These are phyloP conservation scores for Pseudogymnoascus sp. DNA, from an alignment of 2,329 filamentous ascomycete genomes.

Conservation along the genomic window DNA sequence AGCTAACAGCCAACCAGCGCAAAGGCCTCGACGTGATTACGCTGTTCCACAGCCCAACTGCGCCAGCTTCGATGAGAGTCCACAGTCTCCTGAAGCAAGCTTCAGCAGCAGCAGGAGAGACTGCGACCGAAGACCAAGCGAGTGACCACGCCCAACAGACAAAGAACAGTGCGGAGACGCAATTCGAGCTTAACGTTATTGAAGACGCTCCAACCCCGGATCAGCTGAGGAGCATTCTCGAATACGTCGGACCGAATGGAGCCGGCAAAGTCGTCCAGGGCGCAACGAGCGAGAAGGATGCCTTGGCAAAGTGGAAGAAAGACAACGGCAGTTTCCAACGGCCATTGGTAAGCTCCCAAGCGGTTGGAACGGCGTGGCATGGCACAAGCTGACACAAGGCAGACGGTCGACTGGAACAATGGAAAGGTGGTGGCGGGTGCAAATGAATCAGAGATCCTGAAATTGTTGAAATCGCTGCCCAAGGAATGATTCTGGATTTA, in stretches of 20 bases:
- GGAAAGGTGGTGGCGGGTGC: conserved; percentile 72
- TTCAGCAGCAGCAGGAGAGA: conserved; percentile 58
- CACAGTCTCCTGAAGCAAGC: conserved; percentile 73
- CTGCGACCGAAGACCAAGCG: conserved; percentile 67
- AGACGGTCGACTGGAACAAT: conserved; percentile 87
- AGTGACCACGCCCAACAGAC: conserved; percentile 56
- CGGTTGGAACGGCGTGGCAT: neutral
- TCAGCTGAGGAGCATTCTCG: conserved; percentile 75
- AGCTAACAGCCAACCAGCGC: conserved; percentile 39
- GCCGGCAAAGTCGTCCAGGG: conserved; percentile 62
- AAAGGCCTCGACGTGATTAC: conserved; percentile 87
- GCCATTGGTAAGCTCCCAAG: conserved; percentile 58
- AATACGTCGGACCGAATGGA: conserved; percentile 63
- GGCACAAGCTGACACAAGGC: conserved; percentile 20
- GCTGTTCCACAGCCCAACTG: conserved; percentile 82
- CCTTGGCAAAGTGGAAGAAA: conserved; percentile 68
- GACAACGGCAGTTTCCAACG: conserved; percentile 60
- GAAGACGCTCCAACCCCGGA: conserved; percentile 72
- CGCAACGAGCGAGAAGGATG: conserved; percentile 66
- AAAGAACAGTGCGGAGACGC: conserved; percentile 45
- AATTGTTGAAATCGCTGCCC: conserved; percentile 58
- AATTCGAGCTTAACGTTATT: conserved; percentile 82
- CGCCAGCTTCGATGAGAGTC: conserved; percentile 63
- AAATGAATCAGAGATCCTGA: conserved; percentile 81
- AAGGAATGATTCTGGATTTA: conserved; percentile 26